Evolutionary conservation across 257 asterid genomes (phyloP), one percentile per base, ranked within the genome.

Genomic region (Paraleonurus japonicus): DNA sequence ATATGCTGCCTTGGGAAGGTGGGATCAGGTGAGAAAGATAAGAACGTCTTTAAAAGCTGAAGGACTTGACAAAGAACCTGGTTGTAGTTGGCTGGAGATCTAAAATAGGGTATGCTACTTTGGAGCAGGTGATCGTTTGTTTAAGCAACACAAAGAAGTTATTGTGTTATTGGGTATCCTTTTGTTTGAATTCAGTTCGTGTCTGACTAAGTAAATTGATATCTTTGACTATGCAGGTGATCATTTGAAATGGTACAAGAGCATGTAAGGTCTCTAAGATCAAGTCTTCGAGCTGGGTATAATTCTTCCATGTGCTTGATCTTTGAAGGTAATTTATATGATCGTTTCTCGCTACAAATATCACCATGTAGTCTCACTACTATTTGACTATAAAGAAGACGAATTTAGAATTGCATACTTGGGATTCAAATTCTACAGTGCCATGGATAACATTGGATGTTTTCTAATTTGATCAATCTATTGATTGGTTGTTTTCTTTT

Each of bases 71-170:
- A 89, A 89, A 81, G 90, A 82, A 19, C 92, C 93, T 24, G 96
- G 96, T 65, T 79, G 78, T 63, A 92, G 96, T 79, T 92, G 97
- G 95, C 61, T 87, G 62, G 92, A 89, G 84, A 83, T 84, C 73
- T 73, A 68, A 76, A 86, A 74, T 43, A n/a, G 32, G 75, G 84
- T 83, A 43, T 83, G 61, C 73, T 72, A 83, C 77, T 85, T 86
- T 59, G 76, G 81, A 47, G 82, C 84, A 30, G 87, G 91, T 16
- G 81, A 82, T 76, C 75, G 55, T 70, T 73, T 57, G 45, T 86
- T 82, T 74, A 70, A 87, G 55, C 79, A 80, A 48, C 79, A 73
- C 45, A 60, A 68, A 70, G 88, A 81, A 77, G 90, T 80, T 16
- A 66, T n/a, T 74, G 74, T 61, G 33, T 80, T 83, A 26, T 71